Evolutionary conservation across 2,329 filamentous ascomycete species (phyloP).

Genomic region (Tolypocladium pustulatum): DNA sequence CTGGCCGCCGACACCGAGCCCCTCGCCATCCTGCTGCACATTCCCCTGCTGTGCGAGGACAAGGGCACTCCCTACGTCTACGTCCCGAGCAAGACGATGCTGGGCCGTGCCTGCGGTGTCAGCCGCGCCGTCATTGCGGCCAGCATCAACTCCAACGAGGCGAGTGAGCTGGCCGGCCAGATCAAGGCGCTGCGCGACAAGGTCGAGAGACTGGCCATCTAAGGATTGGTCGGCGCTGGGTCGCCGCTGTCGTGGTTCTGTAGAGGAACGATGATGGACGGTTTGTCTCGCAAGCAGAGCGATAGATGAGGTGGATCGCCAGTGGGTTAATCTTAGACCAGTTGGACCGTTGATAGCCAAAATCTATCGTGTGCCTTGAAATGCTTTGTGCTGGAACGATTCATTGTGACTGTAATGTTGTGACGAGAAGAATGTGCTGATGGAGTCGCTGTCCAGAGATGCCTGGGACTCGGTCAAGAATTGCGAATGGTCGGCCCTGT

Average conservation of each 20-base stretch:
- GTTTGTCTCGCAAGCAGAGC: background rate
- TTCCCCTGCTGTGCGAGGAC: constrained; percentile 81
- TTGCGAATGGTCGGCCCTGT: background rate
- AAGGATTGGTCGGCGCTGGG: constrained; percentile 21
- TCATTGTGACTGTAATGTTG: background rate
- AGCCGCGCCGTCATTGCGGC: constrained; percentile 77
- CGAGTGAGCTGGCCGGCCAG: constrained; percentile 75
- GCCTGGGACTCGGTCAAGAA: background rate
- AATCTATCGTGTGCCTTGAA: background rate
- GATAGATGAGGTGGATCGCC: background rate
- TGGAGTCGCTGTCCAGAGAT: background rate
- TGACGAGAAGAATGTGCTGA: background rate
- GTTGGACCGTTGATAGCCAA: background rate
- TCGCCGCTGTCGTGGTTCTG: background rate
- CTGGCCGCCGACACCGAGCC: constrained; percentile 82
- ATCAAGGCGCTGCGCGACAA: constrained; percentile 87
- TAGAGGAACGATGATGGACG: background rate
- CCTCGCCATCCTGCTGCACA: constrained; percentile 77
- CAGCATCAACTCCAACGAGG: constrained; percentile 86
- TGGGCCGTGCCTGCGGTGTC: constrained; percentile 85
- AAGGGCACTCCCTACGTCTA: constrained; percentile 59
- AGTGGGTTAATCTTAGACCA: background rate
- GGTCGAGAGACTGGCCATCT: constrained; percentile 93
- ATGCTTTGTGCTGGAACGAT: background rate
- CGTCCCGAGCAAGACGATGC: constrained; percentile 68